Base-by-base conservation (phyloP, 2,329 filamentous ascomycete species). In the Cadophora luteo-olivacea region DNA sequence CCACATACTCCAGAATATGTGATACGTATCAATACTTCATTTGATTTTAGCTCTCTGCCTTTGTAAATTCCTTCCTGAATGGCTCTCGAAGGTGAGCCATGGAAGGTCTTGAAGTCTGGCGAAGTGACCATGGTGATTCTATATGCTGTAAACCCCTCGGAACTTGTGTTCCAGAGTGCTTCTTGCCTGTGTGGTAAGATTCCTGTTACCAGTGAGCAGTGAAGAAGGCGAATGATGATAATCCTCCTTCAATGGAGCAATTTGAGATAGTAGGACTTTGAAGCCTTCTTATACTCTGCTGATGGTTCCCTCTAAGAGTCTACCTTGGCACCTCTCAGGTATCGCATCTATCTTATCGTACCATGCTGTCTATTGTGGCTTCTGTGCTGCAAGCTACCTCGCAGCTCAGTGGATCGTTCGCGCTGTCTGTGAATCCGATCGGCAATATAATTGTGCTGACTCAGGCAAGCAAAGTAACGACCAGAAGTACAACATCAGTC, bases 1-100 rank as follows among this genome's bases (percentile, higher is more conserved):
- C 86, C 87, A 77, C 89, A 92, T 58, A 91, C 81, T 14, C 89
- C 89, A 1, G 87, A 89, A 66, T 87, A 86, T 4, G 87, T 91
- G 68, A 91, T 81, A 66, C 83, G 83, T 73, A 91, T 74, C 25
- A 88, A 82, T 62, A 91, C 87, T 70, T 89, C 65, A 76, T 87
- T 49, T 19, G 36, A 9, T 16, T 12, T 19, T 1, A 62, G 41
- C n/a, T 45, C 60, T 62, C 36, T 24, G n/a, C 60, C 19, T 24
- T 49, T n/a, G 60, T 45, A 45, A 16, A 6, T 62, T 14, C 32
- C 33, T 16, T 62, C 41, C 22, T 41, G 32, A 12, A 62, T 62
- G 11, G n/a, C 55, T 24, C 55, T 32, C 3, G 55, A 33, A 32
- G 55, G 55, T 19, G 55, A 60, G 0, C 55, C 55, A 4, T 41